These are phyloP conservation scores for Emericellopsis cladophorae DNA, from an alignment of 2,329 filamentous ascomycete species.

Conservation along the genomic window DNA sequence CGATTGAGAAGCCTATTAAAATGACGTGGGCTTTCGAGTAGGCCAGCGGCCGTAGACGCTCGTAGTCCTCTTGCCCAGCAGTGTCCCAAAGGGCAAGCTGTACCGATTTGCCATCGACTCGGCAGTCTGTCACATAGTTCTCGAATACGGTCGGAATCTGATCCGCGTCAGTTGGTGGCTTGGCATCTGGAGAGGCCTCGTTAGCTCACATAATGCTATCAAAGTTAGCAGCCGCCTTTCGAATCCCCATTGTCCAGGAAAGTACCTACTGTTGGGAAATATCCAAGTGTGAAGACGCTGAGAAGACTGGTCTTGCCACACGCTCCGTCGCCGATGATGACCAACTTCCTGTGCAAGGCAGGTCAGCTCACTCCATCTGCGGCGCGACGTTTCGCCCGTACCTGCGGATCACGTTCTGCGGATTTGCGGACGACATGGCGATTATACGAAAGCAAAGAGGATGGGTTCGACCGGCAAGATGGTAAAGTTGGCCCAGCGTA, in stretches of 20 bases:
- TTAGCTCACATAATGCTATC: constrained; percentile 44
- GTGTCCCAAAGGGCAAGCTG: constrained; percentile 98
- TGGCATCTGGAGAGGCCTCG: background rate
- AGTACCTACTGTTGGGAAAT: constrained; percentile 82
- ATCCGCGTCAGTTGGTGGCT: constrained; percentile 11
- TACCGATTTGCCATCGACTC: constrained; percentile 97
- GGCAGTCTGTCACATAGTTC: constrained; percentile 97
- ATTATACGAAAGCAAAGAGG: background rate
- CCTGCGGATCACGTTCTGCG: constrained; percentile 53
- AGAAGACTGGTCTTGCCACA: constrained; percentile 97
- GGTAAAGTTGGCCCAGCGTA: too few relatives aligned
- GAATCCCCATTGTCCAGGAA: background rate
- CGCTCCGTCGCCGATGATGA: constrained; percentile 94
- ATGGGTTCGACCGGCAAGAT: too few relatives aligned
- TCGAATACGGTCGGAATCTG: constrained; percentile 96
- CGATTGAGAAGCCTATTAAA: constrained; percentile 88
- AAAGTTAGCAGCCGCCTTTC: constrained; percentile 1
- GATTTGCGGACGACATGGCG: constrained; percentile 30
- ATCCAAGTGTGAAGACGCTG: constrained; percentile 94
- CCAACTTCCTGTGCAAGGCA: constrained; percentile 60
- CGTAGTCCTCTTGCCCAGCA: constrained; percentile 98
- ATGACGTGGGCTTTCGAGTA: constrained; percentile 98
- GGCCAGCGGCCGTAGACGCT: constrained; percentile 82
- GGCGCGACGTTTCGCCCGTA: constrained; percentile 21
- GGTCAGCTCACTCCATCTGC: background rate